Conservation (phyloP, 2,329 filamentous ascomycete species). For the Atkinsonella hypoxylon region DNA sequence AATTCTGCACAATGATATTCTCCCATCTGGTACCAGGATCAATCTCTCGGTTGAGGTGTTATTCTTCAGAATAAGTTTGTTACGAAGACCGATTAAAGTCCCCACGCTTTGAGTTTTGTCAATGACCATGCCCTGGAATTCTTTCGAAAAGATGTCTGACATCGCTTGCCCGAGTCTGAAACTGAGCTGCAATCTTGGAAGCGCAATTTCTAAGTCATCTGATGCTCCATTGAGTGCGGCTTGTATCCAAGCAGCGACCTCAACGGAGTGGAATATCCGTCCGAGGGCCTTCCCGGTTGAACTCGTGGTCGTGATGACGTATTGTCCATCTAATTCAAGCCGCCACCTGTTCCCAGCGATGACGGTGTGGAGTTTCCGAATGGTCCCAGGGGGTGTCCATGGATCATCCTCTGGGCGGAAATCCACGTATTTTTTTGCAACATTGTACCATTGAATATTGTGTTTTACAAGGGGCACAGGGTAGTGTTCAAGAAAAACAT, state of each 20-base stretch:
- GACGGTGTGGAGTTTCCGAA: background rate
- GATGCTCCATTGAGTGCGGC: background rate
- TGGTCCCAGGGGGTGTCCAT: conserved; percentile 13
- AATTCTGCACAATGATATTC: background rate
- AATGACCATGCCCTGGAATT: conserved; percentile 36
- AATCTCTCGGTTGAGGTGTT: conserved; percentile 15
- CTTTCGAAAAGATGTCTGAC: conserved; percentile 26
- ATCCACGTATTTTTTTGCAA: conserved; percentile 15
- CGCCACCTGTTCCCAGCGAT: background rate
- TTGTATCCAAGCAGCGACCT: background rate
- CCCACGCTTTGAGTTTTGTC: conserved; percentile 26
- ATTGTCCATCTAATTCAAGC: background rate
- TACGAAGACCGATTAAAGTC: conserved; percentile 32
- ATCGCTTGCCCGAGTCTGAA: conserved; percentile 26
- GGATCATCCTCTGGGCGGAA: conserved; percentile 17
- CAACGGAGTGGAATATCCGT: background rate
- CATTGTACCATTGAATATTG: conserved; percentile 35
- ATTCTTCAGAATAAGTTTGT: conserved; percentile 32
- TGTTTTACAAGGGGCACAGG: conserved; percentile 26
- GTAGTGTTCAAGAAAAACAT: conserved; percentile 15
- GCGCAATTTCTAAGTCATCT: conserved; percentile 21
- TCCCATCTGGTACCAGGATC: conserved; percentile 27
- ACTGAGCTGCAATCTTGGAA: conserved; percentile 34
- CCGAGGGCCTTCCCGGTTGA: background rate
- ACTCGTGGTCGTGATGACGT: conserved; percentile 12